A percentile compares a stretch with the other conserved stretches of the same genome.
These are phyloP conservation scores for Tieghemostelium lacteum DNA, from an alignment of 78 protist species.

Conservation along the genomic window DNA sequence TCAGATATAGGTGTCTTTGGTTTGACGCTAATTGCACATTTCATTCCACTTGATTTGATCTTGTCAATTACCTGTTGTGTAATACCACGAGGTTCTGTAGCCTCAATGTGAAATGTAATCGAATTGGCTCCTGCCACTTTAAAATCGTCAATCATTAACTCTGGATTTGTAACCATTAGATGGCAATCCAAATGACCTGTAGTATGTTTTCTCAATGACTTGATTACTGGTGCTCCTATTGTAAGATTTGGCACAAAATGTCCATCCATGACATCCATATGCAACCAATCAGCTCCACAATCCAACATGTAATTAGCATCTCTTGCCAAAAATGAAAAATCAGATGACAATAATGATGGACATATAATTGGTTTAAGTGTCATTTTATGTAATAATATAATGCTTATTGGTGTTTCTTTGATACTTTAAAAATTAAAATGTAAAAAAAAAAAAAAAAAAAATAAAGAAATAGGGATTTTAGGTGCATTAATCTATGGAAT, in stretches of 20 bases:
- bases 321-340: slow-evolving; percentile 84
- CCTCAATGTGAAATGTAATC: slow-evolving; percentile 98
- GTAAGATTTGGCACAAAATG: slow-evolving; percentile 99
- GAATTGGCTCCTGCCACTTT: slow-evolving; percentile 91
- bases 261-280: slow-evolving; percentile 98
- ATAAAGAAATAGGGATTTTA: too few species aligned
- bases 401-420: too few species aligned
- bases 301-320: slow-evolving; percentile 81
- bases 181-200: slow-evolving; percentile 96
- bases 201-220: slow-evolving; percentile 92
- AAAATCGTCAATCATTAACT: slow-evolving; percentile 91
- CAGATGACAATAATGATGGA: slow-evolving; percentile 95
- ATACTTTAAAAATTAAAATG: too few species aligned
- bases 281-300: slow-evolving; percentile 95
- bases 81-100: slow-evolving; percentile 40
- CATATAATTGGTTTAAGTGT: slow-evolving; percentile 79
- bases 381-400: slow-evolving; percentile 19
- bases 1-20: slow-evolving; percentile 93
- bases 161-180: slow-evolving; percentile 97
- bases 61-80: slow-evolving; percentile 47
- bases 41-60: slow-evolving; percentile 90
- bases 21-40: slow-evolving; percentile 92
- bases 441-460: too few species aligned
- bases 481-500: too few species aligned
- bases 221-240: slow-evolving; percentile 95